Conservation (phyloP, 768 basidiomycete genomes). For the Cystobasidium ongulense region DNA sequence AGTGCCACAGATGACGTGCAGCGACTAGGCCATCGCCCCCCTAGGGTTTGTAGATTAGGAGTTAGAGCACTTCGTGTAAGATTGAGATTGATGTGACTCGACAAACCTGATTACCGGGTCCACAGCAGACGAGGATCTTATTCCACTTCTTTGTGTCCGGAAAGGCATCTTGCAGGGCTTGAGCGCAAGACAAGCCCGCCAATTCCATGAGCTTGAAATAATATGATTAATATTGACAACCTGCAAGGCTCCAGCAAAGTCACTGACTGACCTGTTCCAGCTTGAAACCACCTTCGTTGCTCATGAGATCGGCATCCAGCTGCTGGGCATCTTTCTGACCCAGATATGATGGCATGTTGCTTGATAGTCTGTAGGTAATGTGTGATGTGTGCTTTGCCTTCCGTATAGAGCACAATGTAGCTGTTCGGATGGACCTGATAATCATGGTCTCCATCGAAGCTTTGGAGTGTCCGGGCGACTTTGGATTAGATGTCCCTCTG, state of each 20-base stretch:
- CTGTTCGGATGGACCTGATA: not conserved
- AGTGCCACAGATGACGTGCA: constrained; percentile 71
- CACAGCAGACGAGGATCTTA: constrained; percentile 86
- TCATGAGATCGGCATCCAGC: constrained; percentile 94
- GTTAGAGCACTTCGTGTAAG: not conserved
- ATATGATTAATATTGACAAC: too few relatives aligned
- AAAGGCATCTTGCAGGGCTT: constrained; percentile 72
- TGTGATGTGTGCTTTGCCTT: not conserved
- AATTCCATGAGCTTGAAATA: constrained; percentile 80
- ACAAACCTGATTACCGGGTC: constrained; percentile 75
- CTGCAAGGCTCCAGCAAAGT: too few relatives aligned
- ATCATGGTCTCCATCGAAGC: too few relatives aligned
- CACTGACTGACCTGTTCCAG: constrained; percentile 67
- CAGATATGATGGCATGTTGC: constrained; percentile 30
- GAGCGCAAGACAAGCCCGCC: constrained; percentile 87
- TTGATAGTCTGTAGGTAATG: not conserved
- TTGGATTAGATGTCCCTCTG: too few relatives aligned
- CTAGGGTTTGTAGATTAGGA: not conserved
- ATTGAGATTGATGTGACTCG: not conserved
- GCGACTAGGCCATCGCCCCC: constrained; percentile 95
- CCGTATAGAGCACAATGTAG: not conserved
- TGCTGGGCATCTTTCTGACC: constrained; percentile 43
- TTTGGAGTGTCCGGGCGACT: too few relatives aligned
- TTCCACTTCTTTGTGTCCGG: constrained; percentile 54
- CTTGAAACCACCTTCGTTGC: constrained; percentile 69